These are phyloP conservation scores for Solanum hybrid DNA, from an alignment of 305 asterid genomes.

Conservation along the genomic window DNA sequence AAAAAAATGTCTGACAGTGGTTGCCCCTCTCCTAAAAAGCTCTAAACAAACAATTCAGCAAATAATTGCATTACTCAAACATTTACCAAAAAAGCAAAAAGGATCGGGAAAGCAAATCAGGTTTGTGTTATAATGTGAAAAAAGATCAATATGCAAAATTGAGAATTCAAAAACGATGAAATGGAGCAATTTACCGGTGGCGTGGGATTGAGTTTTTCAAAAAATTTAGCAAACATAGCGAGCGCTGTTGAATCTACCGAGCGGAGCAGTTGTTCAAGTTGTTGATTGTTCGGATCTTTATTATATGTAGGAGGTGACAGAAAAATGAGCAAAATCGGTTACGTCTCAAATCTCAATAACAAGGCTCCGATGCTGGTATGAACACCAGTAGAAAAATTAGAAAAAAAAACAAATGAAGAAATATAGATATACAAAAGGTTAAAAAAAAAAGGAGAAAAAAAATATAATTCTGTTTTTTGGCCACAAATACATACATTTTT, in stretches of 20 bases:
- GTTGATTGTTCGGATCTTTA: neutral
- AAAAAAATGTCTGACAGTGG: neutral
- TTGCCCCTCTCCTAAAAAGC: neutral
- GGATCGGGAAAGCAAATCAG: neutral
- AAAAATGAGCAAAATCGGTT: neutral
- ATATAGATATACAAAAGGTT: neutral
- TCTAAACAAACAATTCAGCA: neutral
- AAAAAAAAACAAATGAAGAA: neutral
- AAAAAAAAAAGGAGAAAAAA: neutral
- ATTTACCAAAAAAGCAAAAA: neutral
- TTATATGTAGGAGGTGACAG: neutral
- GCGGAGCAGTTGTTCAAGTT: neutral
- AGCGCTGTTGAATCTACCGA: neutral
- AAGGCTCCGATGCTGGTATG: neutral
- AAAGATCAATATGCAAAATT: neutral
- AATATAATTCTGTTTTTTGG: neutral
- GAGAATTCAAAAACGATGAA: neutral
- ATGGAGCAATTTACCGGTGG: slow-evolving; percentile 33
- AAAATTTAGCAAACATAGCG: slow-evolving; percentile 45
- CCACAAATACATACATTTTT: neutral
- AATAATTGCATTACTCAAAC: neutral
- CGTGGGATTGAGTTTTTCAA: slow-evolving; percentile 25
- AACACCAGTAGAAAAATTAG: neutral
- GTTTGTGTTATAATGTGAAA: neutral
- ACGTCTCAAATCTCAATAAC: neutral